Base-by-base conservation (phyloP, 495 filamentous ascomycete species). In the Lindgomyces ingoldianus region DNA sequence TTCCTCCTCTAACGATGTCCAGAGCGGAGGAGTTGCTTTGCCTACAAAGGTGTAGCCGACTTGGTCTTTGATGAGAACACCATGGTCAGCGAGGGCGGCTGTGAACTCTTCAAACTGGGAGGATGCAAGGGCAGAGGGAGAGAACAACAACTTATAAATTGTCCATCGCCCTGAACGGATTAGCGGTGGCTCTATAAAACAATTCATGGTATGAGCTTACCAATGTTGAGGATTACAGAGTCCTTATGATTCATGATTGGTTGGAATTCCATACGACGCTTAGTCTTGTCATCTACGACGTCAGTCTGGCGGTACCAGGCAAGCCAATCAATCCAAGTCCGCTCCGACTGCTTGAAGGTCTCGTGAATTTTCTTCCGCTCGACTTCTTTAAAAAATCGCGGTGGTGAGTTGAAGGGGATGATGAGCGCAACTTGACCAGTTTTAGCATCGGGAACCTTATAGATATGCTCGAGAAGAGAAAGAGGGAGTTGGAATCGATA, bases 261-360 rank as follows among this genome's bases (percentile, higher is more conserved):
- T 1, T 72, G 54, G 12, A 56, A 55, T n/a, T 26, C 26, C 4
- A 68, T n/a, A 8, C 3, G 14, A 16, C 70, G 75, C 2, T 84
- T 70, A n/a, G 62, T 68, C 25, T 70, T 49, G 0, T 77, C 74
- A 58, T 83, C 74, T 52, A 83, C 78, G 46, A 97, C 83, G 33
- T 89, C 80, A 0, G 90, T 91, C 55, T 89, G 87, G 14, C 94
- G 81, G 42, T 80, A 84, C 92, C 92, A 98, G 9, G 82, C 74
- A 65, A 92, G 85, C 22, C 76, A 75, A 14, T 88, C 85, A 29
- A 71, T 79, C 92, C 92, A 97, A 36, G 27, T 74, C 14, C 39
- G 45, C 1, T 55, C 33, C 4, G 33, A 36, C 16, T 70, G 73
- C 19, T 80, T 78, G 19, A 78, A 74, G 14, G 76, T 79, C 54